Evolutionary conservation across 75 land plant species (phyloP), one percentile per base, ranked within the genome.

Genomic region (Ceratopteris richardii): DNA sequence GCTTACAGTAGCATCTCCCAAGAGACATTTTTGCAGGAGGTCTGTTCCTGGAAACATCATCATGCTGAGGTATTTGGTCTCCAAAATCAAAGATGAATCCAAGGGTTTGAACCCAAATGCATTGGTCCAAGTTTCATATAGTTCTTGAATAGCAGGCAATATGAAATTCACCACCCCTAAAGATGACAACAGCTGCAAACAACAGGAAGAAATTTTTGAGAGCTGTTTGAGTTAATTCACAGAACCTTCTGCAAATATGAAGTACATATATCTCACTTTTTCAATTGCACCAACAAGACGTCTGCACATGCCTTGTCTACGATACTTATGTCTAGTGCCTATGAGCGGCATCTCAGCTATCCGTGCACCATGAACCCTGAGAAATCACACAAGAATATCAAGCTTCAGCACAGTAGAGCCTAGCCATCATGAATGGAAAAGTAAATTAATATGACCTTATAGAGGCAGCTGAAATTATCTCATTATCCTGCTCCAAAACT

Each of bases 261-360:
- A n/a, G n/a, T n/a, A n/a, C 19, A 57, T n/a, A 33, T 25, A 52
- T 2, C 69, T 37, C 71, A 87, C 91, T 37, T 69, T 46, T 61
- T 87, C 87, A 69, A 87, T 77, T 20, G 78, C 91, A 75, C 44
- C 44, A 3, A 87, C 63, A 26, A 87, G 77, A 25, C 83, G 76
- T 17, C 91, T 71, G 59, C 84, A 83, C 91, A 87, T 87, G 54
- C 91, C 91, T 58, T 87, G 91, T 0, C 78, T 77, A 44, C 91
- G 79, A 62, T 83, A 83, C 29, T 68, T 73, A 56, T 77, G 58
- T 22, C 91, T 77, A 19, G 91, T 87, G 28, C 91, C 91, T 77
- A 87, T 83, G 40, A 80, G 76, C 29, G 91, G 91, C 87, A 87
- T 87, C 61, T 87, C 91, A 30, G 91, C 91, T 37, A 83, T 56